These are phyloP conservation scores for grape (Vitis vinifera) DNA, from an alignment of 164 flowering plant species.

Conservation along the genomic window ASM3070453v1 NC_081817.1:27486501-27487000, in stretches of 20 bases:
- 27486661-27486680: conserved; percentile 1
- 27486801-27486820: conserved; percentile 1
- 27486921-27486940: too few species aligned
- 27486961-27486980: too few species aligned
- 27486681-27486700: background rate
- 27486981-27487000: too few species aligned
- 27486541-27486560: conserved; percentile 7
- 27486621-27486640: background rate
- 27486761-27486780: background rate
- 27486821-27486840: conserved; percentile 14
- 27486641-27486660: background rate
- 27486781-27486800: background rate
- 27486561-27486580: background rate
- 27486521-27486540: background rate
- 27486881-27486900: too few species aligned
- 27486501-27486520: background rate
- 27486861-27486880: background rate
- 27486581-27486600: background rate
- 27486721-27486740: conserved; percentile 2
- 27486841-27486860: conserved; percentile 3
- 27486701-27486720: background rate
- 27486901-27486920: too few species aligned
- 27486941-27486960: too few species aligned
- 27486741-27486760: background rate
- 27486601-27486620: background rate